Evolutionary conservation across 2,329 filamentous ascomycete species (phyloP).

Genomic region (Talaromyces verruculosus): DNA sequence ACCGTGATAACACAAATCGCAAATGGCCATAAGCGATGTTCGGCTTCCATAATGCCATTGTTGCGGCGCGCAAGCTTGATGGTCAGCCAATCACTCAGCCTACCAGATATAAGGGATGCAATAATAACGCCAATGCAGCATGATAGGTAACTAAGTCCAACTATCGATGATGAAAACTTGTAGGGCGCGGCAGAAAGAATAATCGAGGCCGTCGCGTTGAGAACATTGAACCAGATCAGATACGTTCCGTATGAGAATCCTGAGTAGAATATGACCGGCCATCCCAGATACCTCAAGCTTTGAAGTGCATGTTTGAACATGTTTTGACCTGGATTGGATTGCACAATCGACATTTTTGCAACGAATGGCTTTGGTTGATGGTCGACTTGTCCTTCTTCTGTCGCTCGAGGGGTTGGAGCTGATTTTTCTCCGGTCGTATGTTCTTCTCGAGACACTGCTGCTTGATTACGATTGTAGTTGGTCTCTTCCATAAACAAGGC

Average conservation of each 20-base stretch:
- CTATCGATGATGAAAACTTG: conserved; percentile 41
- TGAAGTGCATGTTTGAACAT: conserved; percentile 37
- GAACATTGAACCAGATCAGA: conserved; percentile 42
- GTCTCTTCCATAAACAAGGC: conserved; percentile 60
- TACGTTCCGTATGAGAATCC: conserved; percentile 43
- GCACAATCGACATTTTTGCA: conserved; percentile 36
- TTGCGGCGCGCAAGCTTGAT: conserved; percentile 35
- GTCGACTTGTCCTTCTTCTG: conserved; percentile 21
- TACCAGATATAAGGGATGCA: conserved; percentile 41
- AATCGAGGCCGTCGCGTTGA: conserved; percentile 42
- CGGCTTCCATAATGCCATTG: conserved; percentile 44
- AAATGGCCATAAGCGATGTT: conserved; percentile 45
- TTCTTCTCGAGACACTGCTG: not conserved
- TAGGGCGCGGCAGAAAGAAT: conserved; percentile 39
- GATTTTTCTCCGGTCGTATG: conserved; percentile 1
- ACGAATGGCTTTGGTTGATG: conserved; percentile 34
- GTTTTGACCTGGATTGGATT: conserved; percentile 32
- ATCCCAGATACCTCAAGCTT: conserved; percentile 37
- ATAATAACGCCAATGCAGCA: conserved; percentile 36
- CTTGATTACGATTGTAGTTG: conserved; percentile 44
- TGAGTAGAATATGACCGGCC: conserved; percentile 43
- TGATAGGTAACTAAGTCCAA: conserved; percentile 41
- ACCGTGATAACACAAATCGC: conserved; percentile 36
- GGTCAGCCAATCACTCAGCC: conserved; percentile 41
- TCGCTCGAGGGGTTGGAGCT: not conserved